These are phyloP conservation scores for Pythium plurisporium DNA, from an alignment of 352 stramenopile genomes.

Conservation along the genomic window DNA sequence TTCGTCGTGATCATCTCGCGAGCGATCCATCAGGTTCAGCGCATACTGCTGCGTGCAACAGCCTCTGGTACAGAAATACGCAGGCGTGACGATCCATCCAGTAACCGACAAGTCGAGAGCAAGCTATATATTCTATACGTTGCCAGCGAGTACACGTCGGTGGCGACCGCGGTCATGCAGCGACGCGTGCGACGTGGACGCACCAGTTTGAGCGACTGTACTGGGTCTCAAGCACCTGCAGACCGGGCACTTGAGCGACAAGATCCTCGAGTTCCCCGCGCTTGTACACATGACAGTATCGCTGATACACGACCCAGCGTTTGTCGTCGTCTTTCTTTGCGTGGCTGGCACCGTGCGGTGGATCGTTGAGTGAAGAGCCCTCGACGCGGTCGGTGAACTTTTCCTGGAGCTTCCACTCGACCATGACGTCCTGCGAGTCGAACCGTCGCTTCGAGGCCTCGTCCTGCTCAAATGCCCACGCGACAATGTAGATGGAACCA, in stretches of 20 bases:
- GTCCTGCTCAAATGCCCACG: constrained; percentile 84
- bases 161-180: not conserved
- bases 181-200: constrained; percentile 36
- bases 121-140: too few species aligned
- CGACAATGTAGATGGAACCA: constrained; percentile 56
- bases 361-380: too few species aligned
- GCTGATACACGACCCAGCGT: constrained; percentile 73
- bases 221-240: constrained; percentile 53
- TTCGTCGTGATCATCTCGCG: not conserved
- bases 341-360: constrained; percentile 19
- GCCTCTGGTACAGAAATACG: not conserved
- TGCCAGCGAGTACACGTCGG: not conserved
- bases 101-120: not conserved
- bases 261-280: constrained; percentile 62
- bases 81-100: not conserved
- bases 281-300: constrained; percentile 83
- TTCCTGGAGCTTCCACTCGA: constrained; percentile 85
- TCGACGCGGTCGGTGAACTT: constrained; percentile 68
- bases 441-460: constrained; percentile 71
- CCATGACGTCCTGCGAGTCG: constrained; percentile 75
- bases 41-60: not conserved
- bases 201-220: constrained; percentile 86
- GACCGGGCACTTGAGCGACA: constrained; percentile 44
- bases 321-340: constrained; percentile 42
- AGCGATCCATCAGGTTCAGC: not conserved